Evolutionary conservation across 2,329 filamentous ascomycete species (phyloP).

Genomic region (Talaromyces rugulosus): DNA sequence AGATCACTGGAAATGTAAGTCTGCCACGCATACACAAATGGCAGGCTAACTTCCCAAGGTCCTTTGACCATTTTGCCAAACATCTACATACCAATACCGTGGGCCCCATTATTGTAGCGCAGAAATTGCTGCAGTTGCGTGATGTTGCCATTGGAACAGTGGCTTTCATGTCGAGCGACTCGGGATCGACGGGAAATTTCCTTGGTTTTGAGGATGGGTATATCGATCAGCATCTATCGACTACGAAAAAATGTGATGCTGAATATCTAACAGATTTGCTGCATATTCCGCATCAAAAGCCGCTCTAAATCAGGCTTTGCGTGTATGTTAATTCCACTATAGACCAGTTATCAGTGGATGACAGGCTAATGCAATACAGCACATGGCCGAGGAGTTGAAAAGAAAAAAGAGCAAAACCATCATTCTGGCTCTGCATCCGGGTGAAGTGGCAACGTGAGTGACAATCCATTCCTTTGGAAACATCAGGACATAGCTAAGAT

Average conservation of each 20-base stretch:
- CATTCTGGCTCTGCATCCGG: slow-evolving; percentile 54
- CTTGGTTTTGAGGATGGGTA: slow-evolving; percentile 50
- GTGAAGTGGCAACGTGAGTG: slow-evolving; percentile 50
- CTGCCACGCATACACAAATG: not conserved
- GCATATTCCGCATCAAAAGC: slow-evolving; percentile 56
- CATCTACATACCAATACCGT: slow-evolving; percentile 57
- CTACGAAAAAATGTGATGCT: not conserved
- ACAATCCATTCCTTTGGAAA: not conserved
- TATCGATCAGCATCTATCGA: too few relatives aligned
- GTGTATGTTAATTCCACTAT: slow-evolving; percentile 17
- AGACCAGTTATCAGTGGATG: not conserved
- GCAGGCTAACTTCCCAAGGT: slow-evolving; percentile 39
- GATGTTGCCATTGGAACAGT: slow-evolving; percentile 46
- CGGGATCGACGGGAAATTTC: slow-evolving; percentile 49
- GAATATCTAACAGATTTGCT: slow-evolving; percentile 41
- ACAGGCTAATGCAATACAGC: slow-evolving; percentile 18
- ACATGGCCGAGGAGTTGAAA: slow-evolving; percentile 54
- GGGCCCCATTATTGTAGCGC: slow-evolving; percentile 55
- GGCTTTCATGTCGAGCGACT: slow-evolving; percentile 56
- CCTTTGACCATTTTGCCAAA: slow-evolving; percentile 51
- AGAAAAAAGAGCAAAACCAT: slow-evolving; percentile 47
- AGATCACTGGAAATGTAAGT: slow-evolving; percentile 8
- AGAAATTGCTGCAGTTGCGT: slow-evolving; percentile 47
- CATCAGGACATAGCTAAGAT: not conserved
- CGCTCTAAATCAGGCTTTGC: slow-evolving; percentile 53